Percentiles rank a stretch among this genome's conserved stretches.
Conservation (phyloP, 805 yeast genomes). For the Ogataea zsoltii region DNA sequence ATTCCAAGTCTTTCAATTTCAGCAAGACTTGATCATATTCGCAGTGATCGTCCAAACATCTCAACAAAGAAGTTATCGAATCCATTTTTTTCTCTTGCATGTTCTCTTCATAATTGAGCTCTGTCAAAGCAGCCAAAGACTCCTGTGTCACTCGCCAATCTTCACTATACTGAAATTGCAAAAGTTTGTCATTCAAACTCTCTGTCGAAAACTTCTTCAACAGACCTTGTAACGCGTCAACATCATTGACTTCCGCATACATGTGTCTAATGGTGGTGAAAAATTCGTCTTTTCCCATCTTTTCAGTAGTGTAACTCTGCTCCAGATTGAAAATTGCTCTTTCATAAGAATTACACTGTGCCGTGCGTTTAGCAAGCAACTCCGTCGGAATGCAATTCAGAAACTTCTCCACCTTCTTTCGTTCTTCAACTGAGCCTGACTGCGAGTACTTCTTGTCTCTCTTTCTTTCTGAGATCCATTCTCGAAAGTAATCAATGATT, state of each 20-base stretch:
- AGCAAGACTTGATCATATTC: slow-evolving; percentile 65
- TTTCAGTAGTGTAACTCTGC: slow-evolving; percentile 54
- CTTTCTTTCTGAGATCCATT: slow-evolving; percentile 59
- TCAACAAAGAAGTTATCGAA: slow-evolving; percentile 57
- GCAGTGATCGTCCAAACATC: slow-evolving; percentile 75
- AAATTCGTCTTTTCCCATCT: slow-evolving; percentile 39
- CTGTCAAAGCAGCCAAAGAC: slow-evolving; percentile 70
- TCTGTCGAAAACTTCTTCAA: slow-evolving; percentile 69
- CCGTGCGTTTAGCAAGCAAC: slow-evolving; percentile 72
- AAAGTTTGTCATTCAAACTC: slow-evolving; percentile 70
- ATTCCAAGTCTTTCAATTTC: slow-evolving; percentile 42
- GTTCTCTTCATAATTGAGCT: slow-evolving; percentile 28
- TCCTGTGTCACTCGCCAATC: slow-evolving; percentile 88
- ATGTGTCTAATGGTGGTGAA: slow-evolving; percentile 66
- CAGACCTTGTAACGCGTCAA: slow-evolving; percentile 87
- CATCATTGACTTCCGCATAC: slow-evolving; percentile 85
- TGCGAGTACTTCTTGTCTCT: slow-evolving; percentile 27
- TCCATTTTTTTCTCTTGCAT: slow-evolving; percentile 30
- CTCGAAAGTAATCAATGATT: slow-evolving; percentile 78
- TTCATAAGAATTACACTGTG: slow-evolving; percentile 83
- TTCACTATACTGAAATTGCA: slow-evolving; percentile 80
- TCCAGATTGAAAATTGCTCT: slow-evolving; percentile 86
- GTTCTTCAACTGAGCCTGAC: slow-evolving; percentile 27
- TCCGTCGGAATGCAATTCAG: slow-evolving; percentile 62
- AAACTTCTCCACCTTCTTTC: slow-evolving; percentile 44